Base-by-base conservation (phyloP, 2,329 filamentous ascomycete genomes). In the Fusarium sp. region DNA sequence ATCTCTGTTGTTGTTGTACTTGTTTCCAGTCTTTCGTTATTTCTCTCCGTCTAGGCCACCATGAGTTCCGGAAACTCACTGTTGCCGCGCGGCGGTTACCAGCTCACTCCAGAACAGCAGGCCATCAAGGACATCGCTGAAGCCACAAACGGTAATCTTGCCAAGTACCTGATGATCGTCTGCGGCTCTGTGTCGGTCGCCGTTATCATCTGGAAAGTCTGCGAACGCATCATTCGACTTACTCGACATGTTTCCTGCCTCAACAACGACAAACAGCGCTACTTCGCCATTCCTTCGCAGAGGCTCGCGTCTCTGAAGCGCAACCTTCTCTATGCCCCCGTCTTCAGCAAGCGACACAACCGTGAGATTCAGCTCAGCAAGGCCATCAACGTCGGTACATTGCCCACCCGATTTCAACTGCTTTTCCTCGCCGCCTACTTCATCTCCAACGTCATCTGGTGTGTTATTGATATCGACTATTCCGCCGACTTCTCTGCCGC, bases 201-300 rank as follows among this genome's bases (percentile, higher is more conserved):
- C 51, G 84, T 94, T 73, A 84, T 92, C 68, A 72, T 90, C 67
- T 95, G 93, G 87, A 89, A 91, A 65, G 78, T 90, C 67, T 80
- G 83, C 57, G 84, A 89, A 52, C 84, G 86, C 57, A 80, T 91
- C 59, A 83, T 88, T 61, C 88, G 86, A 71, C 91, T 96, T 76
- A 83, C 94, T 39, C 89, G 94, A 68, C 90, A 88, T 26, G 84
- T 97, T 45, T 86, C 91, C 43, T 93, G 90, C 75, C 86, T 97
- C 70, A 90, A 88, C 81, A 93, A 93, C 81, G 91, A 93, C 69
- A 90, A 85, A 2, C 94, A 97, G 79, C 85, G 87, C 65, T 97
- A 93, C 82, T 97, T 94, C 77, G 86, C 90, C 46, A 82, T 83
- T 25, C 86, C 91, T 8, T 84, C 83, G 9, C 71, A 77, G 16